Evolutionary conservation across 306 rosid species (phyloP).

Genomic region (Elaeagnus macrophylla): DNA sequence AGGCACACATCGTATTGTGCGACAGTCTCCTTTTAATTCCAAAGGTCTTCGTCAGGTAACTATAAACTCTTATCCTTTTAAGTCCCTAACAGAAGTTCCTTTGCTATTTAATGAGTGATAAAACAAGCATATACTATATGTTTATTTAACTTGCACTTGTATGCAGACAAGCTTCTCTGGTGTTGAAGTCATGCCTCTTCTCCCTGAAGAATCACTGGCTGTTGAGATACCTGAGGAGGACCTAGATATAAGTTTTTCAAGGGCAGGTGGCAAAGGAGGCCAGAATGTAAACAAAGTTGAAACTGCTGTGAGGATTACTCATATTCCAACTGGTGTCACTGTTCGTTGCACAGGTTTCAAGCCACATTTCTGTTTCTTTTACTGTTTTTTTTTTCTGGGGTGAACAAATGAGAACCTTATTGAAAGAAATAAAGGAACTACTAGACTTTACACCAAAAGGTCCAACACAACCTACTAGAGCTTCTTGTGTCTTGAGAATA

Average conservation of each 20-base stretch:
- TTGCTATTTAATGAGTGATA: too few relatives aligned
- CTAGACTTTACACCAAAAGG: too few relatives aligned
- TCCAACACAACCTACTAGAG: too few relatives aligned
- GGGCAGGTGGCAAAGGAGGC: conserved; percentile 99
- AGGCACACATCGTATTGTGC: conserved; percentile 88
- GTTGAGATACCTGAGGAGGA: conserved; percentile 96
- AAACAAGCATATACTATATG: neutral
- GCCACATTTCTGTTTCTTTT: conserved; percentile 3
- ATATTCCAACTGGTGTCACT: conserved; percentile 92
- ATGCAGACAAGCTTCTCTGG: conserved; percentile 95
- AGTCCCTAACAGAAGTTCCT: too few relatives aligned
- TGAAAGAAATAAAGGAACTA: too few relatives aligned
- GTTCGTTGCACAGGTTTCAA: conserved; percentile 83
- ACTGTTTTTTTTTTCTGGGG: neutral
- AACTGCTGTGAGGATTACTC: conserved; percentile 95
- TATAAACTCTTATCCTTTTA: conserved; percentile 4
- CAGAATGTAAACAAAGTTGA: conserved; percentile 97
- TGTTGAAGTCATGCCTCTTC: conserved; percentile 93
- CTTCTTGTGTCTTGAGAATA: too few relatives aligned
- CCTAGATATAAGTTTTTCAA: conserved; percentile 72
- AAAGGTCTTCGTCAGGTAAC: conserved; percentile 96
- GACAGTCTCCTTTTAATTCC: conserved; percentile 92
- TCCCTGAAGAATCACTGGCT: conserved; percentile 73
- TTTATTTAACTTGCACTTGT: conserved; percentile 5
- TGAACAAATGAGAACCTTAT: neutral